Percentiles rank a stretch among this genome's conserved stretches.
phyloP scores from a whole-genome alignment of 2,329 filamentous ascomycete genomes.

The Colletotrichum endophyticum region DNA sequence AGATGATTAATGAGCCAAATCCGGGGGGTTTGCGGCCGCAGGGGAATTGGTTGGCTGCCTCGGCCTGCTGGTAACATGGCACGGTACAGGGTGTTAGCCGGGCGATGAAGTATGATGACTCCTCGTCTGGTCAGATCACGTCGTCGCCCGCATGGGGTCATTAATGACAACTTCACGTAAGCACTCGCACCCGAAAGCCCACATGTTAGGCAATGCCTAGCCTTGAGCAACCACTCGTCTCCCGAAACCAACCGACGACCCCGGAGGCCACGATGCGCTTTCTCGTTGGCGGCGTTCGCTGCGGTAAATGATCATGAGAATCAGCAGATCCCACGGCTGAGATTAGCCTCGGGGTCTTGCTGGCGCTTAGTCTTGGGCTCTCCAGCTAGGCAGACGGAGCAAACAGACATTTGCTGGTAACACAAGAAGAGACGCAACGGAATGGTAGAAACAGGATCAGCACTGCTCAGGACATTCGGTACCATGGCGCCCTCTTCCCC shows the following conservation, averaged over 20 bases:
- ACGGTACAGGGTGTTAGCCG: conserved; percentile 2
- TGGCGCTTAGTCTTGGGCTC: neutral
- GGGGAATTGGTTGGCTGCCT: conserved; percentile 13
- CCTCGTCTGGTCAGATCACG: conserved; percentile 12
- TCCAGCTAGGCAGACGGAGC: neutral
- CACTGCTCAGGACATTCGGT: conserved; percentile 14
- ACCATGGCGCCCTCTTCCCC: neutral
- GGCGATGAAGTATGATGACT: conserved; percentile 9
- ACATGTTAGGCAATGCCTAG: neutral
- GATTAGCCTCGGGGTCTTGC: neutral
- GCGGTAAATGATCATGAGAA: neutral
- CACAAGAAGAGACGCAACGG: conserved; percentile 1
- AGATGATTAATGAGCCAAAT: conserved; percentile 2
- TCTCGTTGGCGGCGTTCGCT: neutral
- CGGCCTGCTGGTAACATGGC: conserved; percentile 7
- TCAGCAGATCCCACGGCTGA: neutral
- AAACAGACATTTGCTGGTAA: conserved; percentile 9
- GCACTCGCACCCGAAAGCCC: conserved; percentile 1
- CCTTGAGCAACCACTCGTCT: neutral
- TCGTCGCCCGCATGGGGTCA: conserved; percentile 14
- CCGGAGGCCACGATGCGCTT: neutral
- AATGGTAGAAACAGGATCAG: conserved; percentile 17
- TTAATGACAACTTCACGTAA: conserved; percentile 17
- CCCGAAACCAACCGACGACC: conserved; percentile 2
- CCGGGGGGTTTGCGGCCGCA: neutral